Evolutionary conservation across 2,329 filamentous ascomycete genomes (phyloP), one percentile per base, ranked within the genome.

Genomic region (Diaporthe australafricana): DNA sequence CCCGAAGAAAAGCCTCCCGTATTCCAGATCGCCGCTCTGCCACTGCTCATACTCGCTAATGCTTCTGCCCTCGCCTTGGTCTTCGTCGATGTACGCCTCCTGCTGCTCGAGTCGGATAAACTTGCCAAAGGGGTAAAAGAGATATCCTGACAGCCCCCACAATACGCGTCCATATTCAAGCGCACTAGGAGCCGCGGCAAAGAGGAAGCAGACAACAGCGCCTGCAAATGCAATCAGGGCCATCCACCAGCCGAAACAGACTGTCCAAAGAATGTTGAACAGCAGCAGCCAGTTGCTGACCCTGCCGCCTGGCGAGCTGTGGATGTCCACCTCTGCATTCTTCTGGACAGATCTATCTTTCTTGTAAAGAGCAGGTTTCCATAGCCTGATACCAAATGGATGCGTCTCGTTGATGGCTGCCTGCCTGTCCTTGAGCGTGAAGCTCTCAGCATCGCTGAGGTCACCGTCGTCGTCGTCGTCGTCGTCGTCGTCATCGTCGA

Each of bases 41-140:
- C 96, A 99, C 83, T 98, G 95, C 81, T 99, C 96, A 80, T 99
- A 99, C 84, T 99, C 96, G 78, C 94, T 97, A 79, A 99, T 98
- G 84, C 95, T 98, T 79, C 96, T 91, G 25, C 96, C 96, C 83
- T 99, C 96, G 50, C 96, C 95, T 78, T 96, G 91, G 78, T 99
- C 96, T 83, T 99, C 96, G 73, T 98, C 93, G 60, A 94, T 87
- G 79, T 99, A 99, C 53, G 93, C 93, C 79, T 98, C 96, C 77
- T 99, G 96, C 80, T 96, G 94, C 79, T 98, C 92, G 47, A 99
- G 88, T 57, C 95, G 93, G 74, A 99, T 94, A 81, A 97, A 98
- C 78, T 97, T 97, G 75, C 96, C 96, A 80, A 99, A 99, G 0
- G 96, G 96, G 80, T 98, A 99, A 79, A 98, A 92, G 1, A 99